Percentiles rank a stretch among this genome's conserved stretches.
phyloP scores from a whole-genome alignment of 257 asterid species.

The Salvia hispanica region DNA sequence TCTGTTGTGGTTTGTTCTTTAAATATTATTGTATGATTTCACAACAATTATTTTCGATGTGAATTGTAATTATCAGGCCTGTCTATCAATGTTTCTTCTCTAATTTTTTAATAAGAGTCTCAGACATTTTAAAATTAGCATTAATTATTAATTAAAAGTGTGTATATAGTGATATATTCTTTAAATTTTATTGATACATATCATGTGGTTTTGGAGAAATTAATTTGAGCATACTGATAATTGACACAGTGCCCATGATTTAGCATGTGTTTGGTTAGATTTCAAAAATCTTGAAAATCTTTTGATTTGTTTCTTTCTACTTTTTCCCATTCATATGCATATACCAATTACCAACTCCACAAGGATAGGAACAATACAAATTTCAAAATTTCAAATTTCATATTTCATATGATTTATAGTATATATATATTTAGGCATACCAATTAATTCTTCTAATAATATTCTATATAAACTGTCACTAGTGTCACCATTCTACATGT shows the following conservation, averaged over 20 bases:
- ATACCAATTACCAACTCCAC: conserved; percentile 15
- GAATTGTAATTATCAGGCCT: too few relatives aligned
- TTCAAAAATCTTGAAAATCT: conserved; percentile 18
- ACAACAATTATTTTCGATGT: too few relatives aligned
- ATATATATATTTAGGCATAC: not conserved
- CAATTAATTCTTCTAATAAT: not conserved
- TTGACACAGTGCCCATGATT: not conserved
- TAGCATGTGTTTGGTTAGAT: conserved; percentile 38
- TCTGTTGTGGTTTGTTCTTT: not conserved
- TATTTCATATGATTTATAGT: too few relatives aligned
- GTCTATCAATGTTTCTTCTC: too few relatives aligned
- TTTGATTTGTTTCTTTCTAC: conserved; percentile 26
- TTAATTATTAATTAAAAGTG: too few relatives aligned
- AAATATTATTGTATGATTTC: too few relatives aligned
- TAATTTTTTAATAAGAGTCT: too few relatives aligned
- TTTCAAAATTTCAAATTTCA: not conserved
- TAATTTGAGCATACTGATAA: not conserved
- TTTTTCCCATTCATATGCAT: not conserved
- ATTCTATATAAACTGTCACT: not conserved
- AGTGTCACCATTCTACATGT: too few relatives aligned
- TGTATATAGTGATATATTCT: too few relatives aligned
- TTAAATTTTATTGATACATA: not conserved
- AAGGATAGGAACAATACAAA: conserved; percentile 3
- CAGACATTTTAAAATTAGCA: too few relatives aligned
- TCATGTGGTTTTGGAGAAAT: conserved; percentile 8